Base-by-base conservation (phyloP, 163 green algal species). In the Chlorella variabilis region DNA sequence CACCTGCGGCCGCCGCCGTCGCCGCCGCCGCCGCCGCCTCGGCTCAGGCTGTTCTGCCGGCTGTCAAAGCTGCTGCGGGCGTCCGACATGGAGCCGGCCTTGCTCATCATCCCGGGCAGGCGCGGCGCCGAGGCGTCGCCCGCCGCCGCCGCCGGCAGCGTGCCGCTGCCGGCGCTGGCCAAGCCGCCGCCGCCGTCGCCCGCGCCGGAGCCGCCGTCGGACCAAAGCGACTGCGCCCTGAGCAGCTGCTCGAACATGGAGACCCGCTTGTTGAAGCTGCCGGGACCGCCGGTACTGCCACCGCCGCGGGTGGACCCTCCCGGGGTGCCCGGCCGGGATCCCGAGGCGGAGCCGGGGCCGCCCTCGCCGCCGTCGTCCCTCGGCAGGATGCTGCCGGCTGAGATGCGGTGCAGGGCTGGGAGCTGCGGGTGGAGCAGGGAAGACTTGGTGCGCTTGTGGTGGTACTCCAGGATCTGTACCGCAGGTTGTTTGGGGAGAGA, bases 401-500 rank as follows among this genome's bases (percentile, higher is more conserved):
- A 80, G 3, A 80, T 18, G 56, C 73, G 73, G 73, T 69, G 58
- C 58, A 81, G 75, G 29, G 75, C 59, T 15, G 73, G 73, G 38
- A 80, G 73, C 56, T 80, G 54, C 2, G 27, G 73, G 56, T 81
- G 75, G 27, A 62, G 59, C 41, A 45, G 29, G 36, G 41, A 54
- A 13, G 59, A 38, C 61, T 81, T 62, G 41, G 41, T 36, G 48
- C 76, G 76, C 25, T 51, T 51, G 63, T 82, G 76, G 39, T 84
- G 79, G 59, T 76, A 84, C 39, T 84, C 79, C 79, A 84, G 45
- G 49, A 84, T 84, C 69, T 80, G 79, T 17, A 54, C 4, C 23
- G 29, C 11, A 42, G 66, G 23, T 9, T n/a, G n/a, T n/a, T n/a
- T n/a, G n/a, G 68, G 45, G 42, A 9, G 11, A 62, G 42, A 39